phyloP scores from a whole-genome alignment of 495 filamentous ascomycete genomes.

The Penicillium nucicola region DNA sequence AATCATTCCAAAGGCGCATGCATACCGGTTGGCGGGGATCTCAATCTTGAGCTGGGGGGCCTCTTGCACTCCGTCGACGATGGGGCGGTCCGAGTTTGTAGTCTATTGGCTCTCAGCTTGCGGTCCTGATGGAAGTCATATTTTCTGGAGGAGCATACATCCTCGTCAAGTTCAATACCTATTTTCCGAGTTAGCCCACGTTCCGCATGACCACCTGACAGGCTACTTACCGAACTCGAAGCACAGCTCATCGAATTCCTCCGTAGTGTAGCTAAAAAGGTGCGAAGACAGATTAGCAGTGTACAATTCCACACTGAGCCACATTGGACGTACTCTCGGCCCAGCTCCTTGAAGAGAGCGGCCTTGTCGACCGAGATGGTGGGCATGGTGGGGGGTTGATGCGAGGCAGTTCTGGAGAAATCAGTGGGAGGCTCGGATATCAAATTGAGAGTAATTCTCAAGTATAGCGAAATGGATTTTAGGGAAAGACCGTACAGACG shows the following conservation, averaged over 20 bases:
- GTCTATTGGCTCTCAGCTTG: slow-evolving; percentile 48
- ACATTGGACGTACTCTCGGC: slow-evolving; percentile 65
- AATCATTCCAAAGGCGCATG: background rate
- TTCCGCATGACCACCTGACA: slow-evolving; percentile 20
- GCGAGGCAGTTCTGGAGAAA: slow-evolving; percentile 16
- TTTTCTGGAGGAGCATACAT: slow-evolving; percentile 46
- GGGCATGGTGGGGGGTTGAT: slow-evolving; percentile 55
- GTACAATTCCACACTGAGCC: background rate
- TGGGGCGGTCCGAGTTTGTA: slow-evolving; percentile 66
- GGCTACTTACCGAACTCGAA: slow-evolving; percentile 83
- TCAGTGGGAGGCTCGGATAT: background rate
- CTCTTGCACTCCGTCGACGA: slow-evolving; percentile 76
- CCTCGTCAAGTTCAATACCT: slow-evolving; percentile 95
- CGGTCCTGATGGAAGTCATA: background rate
- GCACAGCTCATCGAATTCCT: slow-evolving; percentile 94
- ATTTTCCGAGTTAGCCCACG: slow-evolving; percentile 32
- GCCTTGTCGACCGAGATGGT: slow-evolving; percentile 95
- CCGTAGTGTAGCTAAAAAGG: slow-evolving; percentile 70
- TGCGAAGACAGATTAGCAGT: slow-evolving; percentile 2
- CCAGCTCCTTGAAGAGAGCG: slow-evolving; percentile 87
- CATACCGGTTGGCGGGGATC: slow-evolving; percentile 88
- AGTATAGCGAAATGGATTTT: background rate
- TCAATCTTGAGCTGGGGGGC: slow-evolving; percentile 95
- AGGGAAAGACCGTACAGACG: background rate
- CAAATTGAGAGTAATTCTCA: background rate